Base-by-base conservation (phyloP, 305 asterid species). In the Rubia tinctorum region DNA sequence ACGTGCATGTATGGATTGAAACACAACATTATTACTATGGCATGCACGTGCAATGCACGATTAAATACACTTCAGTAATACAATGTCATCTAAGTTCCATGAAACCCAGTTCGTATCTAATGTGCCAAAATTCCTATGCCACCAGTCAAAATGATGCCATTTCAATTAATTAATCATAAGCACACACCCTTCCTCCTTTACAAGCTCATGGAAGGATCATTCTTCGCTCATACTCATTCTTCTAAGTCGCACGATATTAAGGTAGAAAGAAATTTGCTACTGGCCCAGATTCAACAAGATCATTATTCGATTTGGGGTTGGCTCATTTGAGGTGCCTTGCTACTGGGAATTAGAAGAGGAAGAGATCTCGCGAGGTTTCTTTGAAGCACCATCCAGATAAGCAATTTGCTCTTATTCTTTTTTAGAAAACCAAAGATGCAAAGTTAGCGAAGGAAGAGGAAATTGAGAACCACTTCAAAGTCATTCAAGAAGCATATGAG, bases 301-400 rank as follows among this genome's bases (percentile, higher is more conserved):
- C 99, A 95, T 86, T 95, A 95, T 86, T 92, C 99, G 7, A 75
- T 95, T 73, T 95, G 87, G 98, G 99, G 60, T 83, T 95, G 90
- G 82, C 94, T 76, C 92, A 95, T 84, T 85, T 95, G 78, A 92
- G 98, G 85, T 95, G 89, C 81, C 93, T 95, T 74, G 99, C 98
- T 0, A 89, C 96, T 51, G 99, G 92, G 92, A 98, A 95, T 80
- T 98, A 89, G 80, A 92, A 92, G 75, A 76, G 83, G 71, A 95
- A 88, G 84, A 88, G 94, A 69, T 95, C 92, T 22, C 94, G 97
- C 0, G 98, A 92, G 80, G 81, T 95, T 83, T 97, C 99, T 67
- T 76, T 95, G 76, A 86, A 80, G 81, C 90, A 92, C 88, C 98
- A 95, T 77, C 99, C 98, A 8, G 98, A 95, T 87, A 95, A 95